Evolutionary conservation across 441 rosid genomes (phyloP).

Genomic region (Erodium chrysanthum): DNA sequence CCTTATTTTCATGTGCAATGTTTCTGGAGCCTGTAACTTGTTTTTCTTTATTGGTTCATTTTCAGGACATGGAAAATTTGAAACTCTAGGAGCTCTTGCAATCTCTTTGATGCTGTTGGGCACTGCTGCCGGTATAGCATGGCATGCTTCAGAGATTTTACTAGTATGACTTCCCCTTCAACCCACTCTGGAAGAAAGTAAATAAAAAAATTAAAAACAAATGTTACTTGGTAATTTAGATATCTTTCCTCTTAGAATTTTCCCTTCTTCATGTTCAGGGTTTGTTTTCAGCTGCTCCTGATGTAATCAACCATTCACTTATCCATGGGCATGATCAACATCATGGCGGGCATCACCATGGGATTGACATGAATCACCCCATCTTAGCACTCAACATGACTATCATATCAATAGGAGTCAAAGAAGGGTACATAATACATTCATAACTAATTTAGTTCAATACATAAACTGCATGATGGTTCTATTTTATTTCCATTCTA

Average conservation of each 20-base stretch:
- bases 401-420: conserved; percentile 61
- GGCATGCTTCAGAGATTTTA: conserved; percentile 72
- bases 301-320: conserved; percentile 30
- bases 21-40: conserved; percentile 9
- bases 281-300: conserved; percentile 43
- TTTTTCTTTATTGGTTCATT: conserved; percentile 16
- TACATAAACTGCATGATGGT: not conserved
- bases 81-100: conserved; percentile 83
- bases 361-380: conserved; percentile 60
- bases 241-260: not conserved
- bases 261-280: conserved; percentile 32
- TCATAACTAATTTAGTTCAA: not conserved
- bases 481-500: not conserved
- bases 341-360: conserved; percentile 43
- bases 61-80: conserved; percentile 87
- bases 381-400: conserved; percentile 65
- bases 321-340: conserved; percentile 23
- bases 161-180: conserved; percentile 34
- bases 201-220: not conserved
- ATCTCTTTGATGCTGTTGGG: conserved; percentile 88
- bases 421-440: conserved; percentile 59
- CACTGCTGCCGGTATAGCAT: conserved; percentile 79
- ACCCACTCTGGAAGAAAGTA: not conserved
- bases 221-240: not conserved
- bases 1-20: not conserved